Base-by-base conservation (phyloP, 2,329 filamentous ascomycete species). In the Knufia petricola region DNA sequence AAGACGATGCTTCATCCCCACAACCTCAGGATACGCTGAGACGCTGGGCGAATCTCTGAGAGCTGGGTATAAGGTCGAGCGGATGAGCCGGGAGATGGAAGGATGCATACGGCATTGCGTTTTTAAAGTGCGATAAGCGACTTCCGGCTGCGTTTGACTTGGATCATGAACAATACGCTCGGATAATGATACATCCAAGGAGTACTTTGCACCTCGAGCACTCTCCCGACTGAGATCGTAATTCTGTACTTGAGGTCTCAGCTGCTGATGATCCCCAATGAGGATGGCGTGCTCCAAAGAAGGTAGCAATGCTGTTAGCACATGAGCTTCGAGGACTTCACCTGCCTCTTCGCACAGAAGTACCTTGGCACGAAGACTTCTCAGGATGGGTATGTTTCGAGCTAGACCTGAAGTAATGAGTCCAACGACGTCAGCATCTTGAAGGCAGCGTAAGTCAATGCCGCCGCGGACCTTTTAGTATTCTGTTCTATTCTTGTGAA, bases 331-430 rank as follows among this genome's bases (percentile, higher is more conserved):
- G 26, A 85, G 66, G 0, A 85, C 77, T 52, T 86, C 81, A 0
- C 75, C 82, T 1, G 82, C 82, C 57, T 86, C 82, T 59, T 86
- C 82, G 28, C 77, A 82, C 1, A 85, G 60, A 13, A 85, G 60
- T 0, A 83, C 41, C 39, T 50, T 9, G 7, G 44, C 3, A 47
- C 15, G 56, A 48, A 65, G 34, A 50, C 58, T 8, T 43, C 51
- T 52, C 17, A 63, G 49, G 8, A 53, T 43, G 9, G 51, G 39
- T 52, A 55, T 59, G 12, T 59, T 49, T 23, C 47, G 52, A 13
- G 62, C 62, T 37, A 56, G 61, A 4, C 56, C 60, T 7, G 62
- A 62, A 2, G 61, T 64, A 12, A 61, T 64, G 47, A 63, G 49
- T 1, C 58, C 62, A 39, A 63, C 57, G 21, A 64, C 50, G 17